Base-by-base conservation (phyloP, 805 yeast genomes). In the Lipomyces starkeyi region DNA sequence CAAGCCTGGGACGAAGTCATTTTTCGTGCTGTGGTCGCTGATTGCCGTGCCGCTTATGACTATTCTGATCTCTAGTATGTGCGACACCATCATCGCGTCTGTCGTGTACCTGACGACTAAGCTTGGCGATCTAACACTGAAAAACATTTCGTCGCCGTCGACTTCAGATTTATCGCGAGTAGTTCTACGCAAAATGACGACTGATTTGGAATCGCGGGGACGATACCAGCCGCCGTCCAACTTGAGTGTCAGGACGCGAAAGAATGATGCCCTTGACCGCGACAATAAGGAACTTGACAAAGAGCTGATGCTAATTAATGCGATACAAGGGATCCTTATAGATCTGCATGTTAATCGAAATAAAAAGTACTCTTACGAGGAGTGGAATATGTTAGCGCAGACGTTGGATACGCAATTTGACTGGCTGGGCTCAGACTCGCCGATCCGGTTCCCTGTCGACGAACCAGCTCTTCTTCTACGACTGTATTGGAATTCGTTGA, bases 21-120 rank as follows among this genome's bases (percentile, higher is more conserved):
- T 91, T 72, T 92, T 92, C 73, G 86, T 91, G 7, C 78, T 87
- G 9, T 93, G 97, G 97, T 89, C 93, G 0, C 76, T 93, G 25
- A 80, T 87, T 6, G 97, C 97, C 0, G 88, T 93, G 27, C 97
- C 97, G 1, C 81, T 91, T 62, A 91, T 92, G 96, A 90, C 97
- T 1, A 88, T 89, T 20, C 81, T 91, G 65, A 86, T 91, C 53
- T 88, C 93, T 0, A 87, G 86, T 62, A 80, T 89, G 59, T 91
- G 94, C 70, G 96, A 91, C 75, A 80, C 85, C 20, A 56, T 76
- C 27, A 73, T 76, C 53, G 66, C 58, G 14, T 58, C 59, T 20
- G 62, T 75, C 14, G 55, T 63, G 37, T 47, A 29, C n/a, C 22
- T 40, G 27, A 59, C 69, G 8, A 22, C 22, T 6, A 20, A 22